Base-by-base conservation (phyloP, 345 rosid genomes). In the Populus ilicifolia region DNA sequence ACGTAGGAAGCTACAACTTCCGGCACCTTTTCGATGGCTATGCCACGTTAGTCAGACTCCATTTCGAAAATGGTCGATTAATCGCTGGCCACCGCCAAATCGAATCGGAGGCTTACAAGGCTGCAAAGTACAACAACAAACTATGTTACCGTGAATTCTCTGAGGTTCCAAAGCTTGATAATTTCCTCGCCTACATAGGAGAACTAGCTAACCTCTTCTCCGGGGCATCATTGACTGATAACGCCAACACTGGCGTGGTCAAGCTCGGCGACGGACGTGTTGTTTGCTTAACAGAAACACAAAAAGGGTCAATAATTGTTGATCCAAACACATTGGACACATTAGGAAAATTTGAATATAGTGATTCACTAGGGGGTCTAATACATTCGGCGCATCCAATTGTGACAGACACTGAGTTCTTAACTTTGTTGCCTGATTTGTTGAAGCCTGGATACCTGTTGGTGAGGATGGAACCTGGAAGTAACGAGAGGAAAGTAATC, bases 21-120 rank as follows among this genome's bases (percentile, higher is more conserved):
- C 92, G 98, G 10, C 99, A 95, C 86, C 97, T 95, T 74, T 95
- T 95, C 72, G 99, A 95, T 75, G 99, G 99, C 74, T 95, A 95
- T 71, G 94, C 98, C 59, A 90, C 87, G 17, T 68, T 95, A 41
- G 94, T 86, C 44, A 90, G 88, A 77, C 97, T 95, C 77, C 85
- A 86, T 25, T 90, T 95, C 71, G 81, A 89, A 23, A 83, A 88
- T 39, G 99, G 97, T 71, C 84, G 87, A 8, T 33, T 95, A 30
- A 72, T 88, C 36, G 84, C 91, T 56, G 93, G 93, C 27, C 99
- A 95, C 82, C 92, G 96, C 20, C 98, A 90, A 71, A 75, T 95
- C 6, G 93, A 95, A 83, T 93, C 99, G 20, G 91, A 86, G 3
- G 97, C 99, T 6, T 95, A 92, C 75, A 92, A 90, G 77, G 97